These are phyloP conservation scores for Neospermospora avenae DNA, from an alignment of 2,329 filamentous ascomycete genomes.

Conservation along the genomic window DNA sequence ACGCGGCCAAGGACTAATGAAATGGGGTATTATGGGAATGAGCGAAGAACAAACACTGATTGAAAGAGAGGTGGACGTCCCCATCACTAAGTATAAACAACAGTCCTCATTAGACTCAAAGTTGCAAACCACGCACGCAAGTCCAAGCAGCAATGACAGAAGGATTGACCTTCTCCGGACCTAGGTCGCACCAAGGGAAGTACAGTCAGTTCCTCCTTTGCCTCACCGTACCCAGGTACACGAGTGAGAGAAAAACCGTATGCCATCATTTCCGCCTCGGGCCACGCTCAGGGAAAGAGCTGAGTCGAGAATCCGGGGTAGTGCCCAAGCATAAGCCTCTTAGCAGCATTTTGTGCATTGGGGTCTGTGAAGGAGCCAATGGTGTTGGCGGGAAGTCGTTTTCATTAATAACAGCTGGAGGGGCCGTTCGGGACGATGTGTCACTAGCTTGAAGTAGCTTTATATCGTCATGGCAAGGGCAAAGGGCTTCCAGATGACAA, in stretches of 20 bases:
- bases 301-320: slow-evolving; percentile 10
- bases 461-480: neutral
- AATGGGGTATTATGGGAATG: too few relatives aligned
- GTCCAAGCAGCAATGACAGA: slow-evolving; percentile 19
- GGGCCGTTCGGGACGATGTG: neutral
- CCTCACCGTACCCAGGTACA: neutral
- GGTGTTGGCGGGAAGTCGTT: neutral
- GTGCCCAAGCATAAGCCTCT: neutral
- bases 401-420: slow-evolving; percentile 2
- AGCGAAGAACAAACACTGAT: neutral
- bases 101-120: neutral
- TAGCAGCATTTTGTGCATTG: neutral
- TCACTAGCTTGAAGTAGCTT: slow-evolving; percentile 1
- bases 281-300: neutral
- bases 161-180: slow-evolving; percentile 25
- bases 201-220: neutral
- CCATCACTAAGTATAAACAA: neutral
- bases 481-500: too few relatives aligned
- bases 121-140: neutral
- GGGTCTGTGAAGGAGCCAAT: neutral
- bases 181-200: slow-evolving; percentile 5
- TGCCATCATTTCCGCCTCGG: neutral
- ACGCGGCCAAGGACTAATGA: too few relatives aligned
- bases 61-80: neutral
- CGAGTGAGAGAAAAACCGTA: neutral